phyloP scores from a whole-genome alignment of 2,329 filamentous ascomycete genomes.

The Diaporthe ilicicola region DNA sequence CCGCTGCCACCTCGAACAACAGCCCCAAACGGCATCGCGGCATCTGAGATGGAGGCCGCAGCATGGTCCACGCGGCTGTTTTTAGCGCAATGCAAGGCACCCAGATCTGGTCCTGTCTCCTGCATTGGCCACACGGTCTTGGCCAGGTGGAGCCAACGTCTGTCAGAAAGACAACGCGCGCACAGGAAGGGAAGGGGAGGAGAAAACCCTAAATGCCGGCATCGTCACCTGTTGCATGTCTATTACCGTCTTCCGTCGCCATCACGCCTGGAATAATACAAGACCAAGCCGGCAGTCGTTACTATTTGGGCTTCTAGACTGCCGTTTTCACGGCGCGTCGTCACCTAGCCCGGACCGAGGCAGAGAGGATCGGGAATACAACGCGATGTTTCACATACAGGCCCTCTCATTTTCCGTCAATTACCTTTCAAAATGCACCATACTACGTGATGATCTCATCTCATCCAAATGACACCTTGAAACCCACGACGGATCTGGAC shows the following conservation, averaged over 20 bases:
- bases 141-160: conserved; percentile 1
- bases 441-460: conserved; percentile 9
- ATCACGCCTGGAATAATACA: background rate
- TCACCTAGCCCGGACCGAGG: background rate
- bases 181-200: background rate
- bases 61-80: conserved; percentile 21
- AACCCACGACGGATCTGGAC: conserved; percentile 1
- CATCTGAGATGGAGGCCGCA: background rate
- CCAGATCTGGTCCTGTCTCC: conserved; percentile 8
- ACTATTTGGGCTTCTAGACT: background rate
- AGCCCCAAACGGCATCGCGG: conserved; percentile 1
- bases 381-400: conserved; percentile 26
- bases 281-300: background rate
- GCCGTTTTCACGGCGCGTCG: background rate
- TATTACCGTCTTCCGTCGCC: background rate
- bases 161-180: background rate
- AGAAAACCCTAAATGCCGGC: background rate
- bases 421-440: conserved; percentile 6
- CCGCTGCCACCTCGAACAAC: conserved; percentile 14
- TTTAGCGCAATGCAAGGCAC: conserved; percentile 23
- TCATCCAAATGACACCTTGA: conserved; percentile 5
- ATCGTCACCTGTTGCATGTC: background rate
- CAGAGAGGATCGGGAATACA: conserved; percentile 14
- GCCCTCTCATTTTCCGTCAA: conserved; percentile 23
- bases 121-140: conserved; percentile 16